phyloP scores from a whole-genome alignment of 805 yeast species.

The Danielia reshetovae region DNA sequence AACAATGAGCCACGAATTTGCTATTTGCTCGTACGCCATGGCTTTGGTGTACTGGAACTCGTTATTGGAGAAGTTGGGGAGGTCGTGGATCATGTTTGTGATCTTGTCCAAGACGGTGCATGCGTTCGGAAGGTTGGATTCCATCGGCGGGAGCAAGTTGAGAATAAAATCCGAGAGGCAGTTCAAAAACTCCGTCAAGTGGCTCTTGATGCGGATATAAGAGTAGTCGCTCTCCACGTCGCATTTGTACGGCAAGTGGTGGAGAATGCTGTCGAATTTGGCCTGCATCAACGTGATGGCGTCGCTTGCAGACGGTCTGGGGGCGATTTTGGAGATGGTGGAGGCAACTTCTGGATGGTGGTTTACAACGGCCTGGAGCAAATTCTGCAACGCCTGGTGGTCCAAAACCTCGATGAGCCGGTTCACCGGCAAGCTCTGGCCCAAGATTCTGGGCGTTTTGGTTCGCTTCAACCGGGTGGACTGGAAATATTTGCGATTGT shows the following conservation, averaged over 20 bases:
- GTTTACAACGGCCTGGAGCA: slow-evolving; percentile 51
- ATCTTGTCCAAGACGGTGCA: slow-evolving; percentile 62
- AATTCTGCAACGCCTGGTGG: slow-evolving; percentile 46
- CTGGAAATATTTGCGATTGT: slow-evolving; percentile 1
- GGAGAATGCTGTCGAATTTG: slow-evolving; percentile 43
- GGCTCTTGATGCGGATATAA: slow-evolving; percentile 65
- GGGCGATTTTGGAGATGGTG: slow-evolving; percentile 50
- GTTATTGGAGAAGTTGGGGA: slow-evolving; percentile 62
- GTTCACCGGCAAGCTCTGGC: slow-evolving; percentile 58
- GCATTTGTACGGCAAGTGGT: slow-evolving; percentile 69
- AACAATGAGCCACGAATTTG: slow-evolving; percentile 56
- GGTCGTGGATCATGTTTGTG: slow-evolving; percentile 52
- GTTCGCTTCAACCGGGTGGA: slow-evolving; percentile 21
- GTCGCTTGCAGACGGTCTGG: slow-evolving; percentile 52
- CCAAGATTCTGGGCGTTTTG: slow-evolving; percentile 44
- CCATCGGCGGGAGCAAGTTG: slow-evolving; percentile 69
- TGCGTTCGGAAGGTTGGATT: slow-evolving; percentile 48
- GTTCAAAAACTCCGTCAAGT: slow-evolving; percentile 62
- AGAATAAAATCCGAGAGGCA: slow-evolving; percentile 73
- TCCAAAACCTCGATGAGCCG: slow-evolving; percentile 70
- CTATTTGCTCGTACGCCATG: slow-evolving; percentile 59
- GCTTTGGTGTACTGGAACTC: slow-evolving; percentile 50
- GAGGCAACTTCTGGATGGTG: slow-evolving; percentile 59
- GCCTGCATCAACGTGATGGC: slow-evolving; percentile 47
- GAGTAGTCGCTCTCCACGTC: slow-evolving; percentile 73